phyloP scores from a whole-genome alignment of 169 alveolate genomes.

The Plasmodium gonderi region DNA sequence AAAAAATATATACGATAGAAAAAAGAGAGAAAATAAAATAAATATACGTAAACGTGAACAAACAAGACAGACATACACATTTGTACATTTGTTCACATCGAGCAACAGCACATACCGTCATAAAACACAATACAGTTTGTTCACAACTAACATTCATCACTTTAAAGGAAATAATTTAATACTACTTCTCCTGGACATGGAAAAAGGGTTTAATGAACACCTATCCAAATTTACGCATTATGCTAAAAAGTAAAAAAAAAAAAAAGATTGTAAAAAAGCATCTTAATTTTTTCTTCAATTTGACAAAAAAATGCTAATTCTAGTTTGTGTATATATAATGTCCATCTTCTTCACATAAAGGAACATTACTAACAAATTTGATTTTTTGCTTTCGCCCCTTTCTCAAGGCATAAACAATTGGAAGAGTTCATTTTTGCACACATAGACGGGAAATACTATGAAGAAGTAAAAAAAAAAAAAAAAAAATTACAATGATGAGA shows the following conservation, averaged over 20 bases:
- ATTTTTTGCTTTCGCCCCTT: background rate
- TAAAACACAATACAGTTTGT: background rate
- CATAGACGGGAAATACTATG: constrained; percentile 63
- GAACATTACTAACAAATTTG: background rate
- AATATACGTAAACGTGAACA: background rate
- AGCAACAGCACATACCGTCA: background rate
- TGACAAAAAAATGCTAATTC: background rate
- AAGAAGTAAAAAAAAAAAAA: constrained; percentile 28
- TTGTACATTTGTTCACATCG: background rate
- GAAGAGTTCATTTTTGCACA: constrained; percentile 39
- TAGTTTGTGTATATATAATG: background rate
- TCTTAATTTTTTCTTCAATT: background rate
- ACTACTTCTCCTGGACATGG: constrained; percentile 35
- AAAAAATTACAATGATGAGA: background rate
- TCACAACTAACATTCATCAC: background rate
- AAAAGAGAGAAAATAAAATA: background rate
- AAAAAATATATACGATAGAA: background rate
- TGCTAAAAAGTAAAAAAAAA: constrained; percentile 46
- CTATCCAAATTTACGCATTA: constrained; percentile 11
- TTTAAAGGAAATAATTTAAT: constrained; percentile 55
- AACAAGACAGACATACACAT: background rate
- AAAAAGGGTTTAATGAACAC: background rate
- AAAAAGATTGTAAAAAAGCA: background rate
- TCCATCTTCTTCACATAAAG: background rate
- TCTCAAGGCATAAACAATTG: constrained; percentile 29